These are phyloP conservation scores for Tulasnella sp. DNA, from an alignment of 768 basidiomycete species.

Conservation along the genomic window DNA sequence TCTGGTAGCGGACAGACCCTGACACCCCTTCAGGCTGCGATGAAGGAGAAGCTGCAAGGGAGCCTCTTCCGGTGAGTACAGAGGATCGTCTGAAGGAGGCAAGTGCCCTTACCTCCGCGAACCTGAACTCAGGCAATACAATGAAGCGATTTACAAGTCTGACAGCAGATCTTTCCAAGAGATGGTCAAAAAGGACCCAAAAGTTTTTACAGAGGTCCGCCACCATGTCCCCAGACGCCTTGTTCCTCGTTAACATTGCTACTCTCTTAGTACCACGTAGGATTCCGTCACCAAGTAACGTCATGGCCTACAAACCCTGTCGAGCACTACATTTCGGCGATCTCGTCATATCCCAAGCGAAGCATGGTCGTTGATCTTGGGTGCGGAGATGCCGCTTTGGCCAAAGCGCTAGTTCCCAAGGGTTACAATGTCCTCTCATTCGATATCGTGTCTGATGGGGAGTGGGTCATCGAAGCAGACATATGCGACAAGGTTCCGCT, in stretches of 20 bases:
- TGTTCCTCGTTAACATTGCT: constrained; percentile 66
- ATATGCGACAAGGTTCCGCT: constrained; percentile 75
- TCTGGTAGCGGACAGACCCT: constrained; percentile 37
- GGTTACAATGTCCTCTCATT: constrained; percentile 70
- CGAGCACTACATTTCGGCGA: constrained; percentile 64
- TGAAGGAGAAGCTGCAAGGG: constrained; percentile 78
- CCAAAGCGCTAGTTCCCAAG: constrained; percentile 64
- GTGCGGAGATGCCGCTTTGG: constrained; percentile 90
- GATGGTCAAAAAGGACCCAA: constrained; percentile 82
- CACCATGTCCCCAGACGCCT: constrained; percentile 75
- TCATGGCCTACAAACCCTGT: constrained; percentile 95
- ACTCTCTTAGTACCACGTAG: constrained; percentile 72
- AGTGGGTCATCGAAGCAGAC: constrained; percentile 86
- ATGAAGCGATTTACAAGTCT: constrained; percentile 88
- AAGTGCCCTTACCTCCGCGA: background rate
- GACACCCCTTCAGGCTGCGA: constrained; percentile 68
- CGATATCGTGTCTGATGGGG: constrained; percentile 70
- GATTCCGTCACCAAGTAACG: constrained; percentile 86
- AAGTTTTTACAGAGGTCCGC: constrained; percentile 73
- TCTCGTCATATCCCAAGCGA: constrained; percentile 56
- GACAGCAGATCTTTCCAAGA: constrained; percentile 66
- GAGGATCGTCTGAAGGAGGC: background rate
- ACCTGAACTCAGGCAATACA: constrained; percentile 65
- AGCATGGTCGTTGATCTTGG: constrained; percentile 89
- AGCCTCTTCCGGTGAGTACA: constrained; percentile 74